Conservation (phyloP, 108 stramenopile species). For the Nitzschia sp. region DNA sequence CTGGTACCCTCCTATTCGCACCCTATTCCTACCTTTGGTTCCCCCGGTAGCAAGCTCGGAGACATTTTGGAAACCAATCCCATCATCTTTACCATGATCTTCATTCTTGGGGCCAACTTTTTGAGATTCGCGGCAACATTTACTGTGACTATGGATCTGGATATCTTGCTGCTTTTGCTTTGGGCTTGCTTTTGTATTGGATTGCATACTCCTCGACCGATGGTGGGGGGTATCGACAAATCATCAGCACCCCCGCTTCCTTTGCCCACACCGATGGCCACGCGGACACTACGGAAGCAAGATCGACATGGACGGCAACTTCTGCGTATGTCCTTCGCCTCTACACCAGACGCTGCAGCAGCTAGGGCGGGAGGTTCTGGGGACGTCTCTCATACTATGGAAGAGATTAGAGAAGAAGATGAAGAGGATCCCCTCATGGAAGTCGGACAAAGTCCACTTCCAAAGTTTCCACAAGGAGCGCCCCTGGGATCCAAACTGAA, state of each 20-base stretch:
- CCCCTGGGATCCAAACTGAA: conserved; percentile 67
- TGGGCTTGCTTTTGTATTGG: conserved; percentile 58
- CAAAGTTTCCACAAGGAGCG: conserved; percentile 64
- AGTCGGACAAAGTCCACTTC: conserved; percentile 34
- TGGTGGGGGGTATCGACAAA: conserved; percentile 42
- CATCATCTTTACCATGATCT: conserved; percentile 28
- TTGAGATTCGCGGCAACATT: conserved; percentile 22
- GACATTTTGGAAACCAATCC: conserved; percentile 46
- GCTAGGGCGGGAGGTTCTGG: no score
- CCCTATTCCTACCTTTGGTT: conserved; percentile 33
- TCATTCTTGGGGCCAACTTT: not conserved
- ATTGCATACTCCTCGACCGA: conserved; percentile 47
- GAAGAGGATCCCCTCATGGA: conserved; percentile 15
- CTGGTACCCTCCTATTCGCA: conserved; percentile 38
- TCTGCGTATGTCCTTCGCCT: conserved; percentile 23
- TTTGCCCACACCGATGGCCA: not conserved
- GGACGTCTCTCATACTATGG: not conserved
- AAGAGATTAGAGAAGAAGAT: conserved; percentile 11
- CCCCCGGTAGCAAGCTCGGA: conserved; percentile 25
- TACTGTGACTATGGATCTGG: conserved; percentile 45
- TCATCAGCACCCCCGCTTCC: conserved; percentile 1
- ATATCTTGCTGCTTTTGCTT: conserved; percentile 42
- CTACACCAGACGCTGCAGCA: conserved; percentile 11
- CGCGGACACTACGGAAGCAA: conserved; percentile 1
- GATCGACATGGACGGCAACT: conserved; percentile 27